Conservation (phyloP, 352 stramenopile species). For the Paralagenidium karlingii region DNA sequence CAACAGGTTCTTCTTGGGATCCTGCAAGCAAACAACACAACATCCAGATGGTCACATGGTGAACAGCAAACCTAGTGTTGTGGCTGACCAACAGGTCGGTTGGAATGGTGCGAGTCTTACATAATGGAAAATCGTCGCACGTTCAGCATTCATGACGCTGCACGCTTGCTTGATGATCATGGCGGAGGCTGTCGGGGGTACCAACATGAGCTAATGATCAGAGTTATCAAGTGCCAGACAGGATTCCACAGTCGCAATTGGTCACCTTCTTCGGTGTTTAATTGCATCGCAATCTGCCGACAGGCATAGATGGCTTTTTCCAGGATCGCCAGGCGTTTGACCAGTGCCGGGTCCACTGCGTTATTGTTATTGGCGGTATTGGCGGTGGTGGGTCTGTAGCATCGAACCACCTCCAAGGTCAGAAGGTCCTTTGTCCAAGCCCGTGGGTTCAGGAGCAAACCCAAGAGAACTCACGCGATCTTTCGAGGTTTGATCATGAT, state of each 20-base stretch:
- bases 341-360: slow-evolving; percentile 18
- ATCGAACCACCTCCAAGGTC: not conserved
- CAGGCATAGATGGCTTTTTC: slow-evolving; percentile 75
- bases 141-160: slow-evolving; percentile 78
- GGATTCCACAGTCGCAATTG: not conserved
- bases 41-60: not conserved
- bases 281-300: slow-evolving; percentile 62
- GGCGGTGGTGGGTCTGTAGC: not conserved
- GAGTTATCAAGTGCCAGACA: not conserved
- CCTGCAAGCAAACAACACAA: slow-evolving; percentile 27
- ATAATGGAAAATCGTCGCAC: slow-evolving; percentile 84
- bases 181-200: too few relatives aligned
- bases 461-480: slow-evolving; percentile 40
- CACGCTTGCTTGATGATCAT: slow-evolving; percentile 83
- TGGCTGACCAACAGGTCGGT: not conserved
- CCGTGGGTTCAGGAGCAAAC: too few relatives aligned
- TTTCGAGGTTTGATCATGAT: slow-evolving; percentile 61
- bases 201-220: slow-evolving; percentile 14
- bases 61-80: not conserved
- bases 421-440: too few relatives aligned
- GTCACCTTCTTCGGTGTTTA: slow-evolving; percentile 61
- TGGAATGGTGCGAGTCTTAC: slow-evolving; percentile 14
- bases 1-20: slow-evolving; percentile 60
- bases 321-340: slow-evolving; percentile 46
- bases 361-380: not conserved